Evolutionary conservation across 495 filamentous ascomycete genomes (phyloP).

Genomic region (Neurospora africana): DNA sequence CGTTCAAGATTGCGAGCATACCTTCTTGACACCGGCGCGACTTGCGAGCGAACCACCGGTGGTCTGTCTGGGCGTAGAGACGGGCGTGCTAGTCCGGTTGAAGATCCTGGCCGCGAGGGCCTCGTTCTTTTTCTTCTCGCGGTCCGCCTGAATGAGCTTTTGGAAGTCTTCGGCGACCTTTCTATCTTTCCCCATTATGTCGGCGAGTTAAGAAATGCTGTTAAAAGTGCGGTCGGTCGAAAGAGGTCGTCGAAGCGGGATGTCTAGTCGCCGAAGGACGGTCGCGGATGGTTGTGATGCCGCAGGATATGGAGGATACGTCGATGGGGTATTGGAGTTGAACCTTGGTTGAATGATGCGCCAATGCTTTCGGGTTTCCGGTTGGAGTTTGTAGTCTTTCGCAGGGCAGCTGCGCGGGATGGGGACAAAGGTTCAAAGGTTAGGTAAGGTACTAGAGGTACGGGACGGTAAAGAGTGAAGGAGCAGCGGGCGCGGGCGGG

Average conservation of each 20-base stretch:
- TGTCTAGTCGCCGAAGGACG: neutral
- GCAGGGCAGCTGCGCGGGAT: neutral
- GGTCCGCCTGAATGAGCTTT: slow-evolving; percentile 58
- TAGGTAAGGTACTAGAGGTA: neutral
- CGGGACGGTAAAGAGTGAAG: neutral
- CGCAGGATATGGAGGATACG: neutral
- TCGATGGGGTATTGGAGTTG: neutral
- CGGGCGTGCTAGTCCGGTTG: slow-evolving; percentile 50
- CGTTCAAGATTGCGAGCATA: slow-evolving; percentile 18
- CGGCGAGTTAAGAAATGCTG: neutral
- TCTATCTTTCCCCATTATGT: slow-evolving; percentile 22
- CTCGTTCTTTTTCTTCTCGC: slow-evolving; percentile 59
- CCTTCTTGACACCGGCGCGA: slow-evolving; percentile 66
- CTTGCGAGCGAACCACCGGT: slow-evolving; percentile 54
- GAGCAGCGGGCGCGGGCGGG: neutral
- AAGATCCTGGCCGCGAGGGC: slow-evolving; percentile 63
- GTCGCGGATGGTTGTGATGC: neutral
- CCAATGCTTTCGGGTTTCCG: neutral
- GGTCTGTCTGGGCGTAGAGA: slow-evolving; percentile 43
- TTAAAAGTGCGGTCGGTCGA: neutral
- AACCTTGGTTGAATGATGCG: neutral
- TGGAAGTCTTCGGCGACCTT: slow-evolving; percentile 48
- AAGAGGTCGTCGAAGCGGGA: neutral
- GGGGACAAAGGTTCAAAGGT: neutral
- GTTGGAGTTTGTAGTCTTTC: neutral